A percentile compares a stretch with the other conserved stretches of the same genome.
Conservation (phyloP, 2,329 filamentous ascomycete species). For the Pseudogymnoascus pannorum region DNA sequence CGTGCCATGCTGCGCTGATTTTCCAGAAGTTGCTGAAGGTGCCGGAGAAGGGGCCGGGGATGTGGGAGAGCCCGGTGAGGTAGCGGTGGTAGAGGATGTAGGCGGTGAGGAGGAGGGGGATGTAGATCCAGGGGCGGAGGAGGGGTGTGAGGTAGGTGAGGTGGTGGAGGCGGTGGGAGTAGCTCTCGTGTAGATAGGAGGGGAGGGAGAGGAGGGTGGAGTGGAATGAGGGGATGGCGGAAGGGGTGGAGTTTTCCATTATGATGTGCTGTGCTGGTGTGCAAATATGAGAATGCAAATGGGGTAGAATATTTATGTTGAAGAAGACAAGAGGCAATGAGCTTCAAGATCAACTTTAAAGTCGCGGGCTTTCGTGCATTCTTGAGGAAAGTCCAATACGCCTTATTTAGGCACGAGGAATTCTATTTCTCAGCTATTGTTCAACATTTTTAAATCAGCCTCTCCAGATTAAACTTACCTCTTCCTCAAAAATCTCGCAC, state of each 20-base stretch:
- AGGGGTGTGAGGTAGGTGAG: neutral
- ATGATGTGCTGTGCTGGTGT: neutral
- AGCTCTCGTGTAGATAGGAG: neutral
- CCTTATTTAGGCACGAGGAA: neutral
- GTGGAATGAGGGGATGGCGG: neutral
- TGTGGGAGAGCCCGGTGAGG: constrained; percentile 9
- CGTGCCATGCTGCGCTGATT: constrained; percentile 27
- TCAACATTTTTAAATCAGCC: neutral
- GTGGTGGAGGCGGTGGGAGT: neutral
- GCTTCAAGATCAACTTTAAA: neutral
- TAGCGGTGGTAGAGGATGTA: constrained; percentile 1
- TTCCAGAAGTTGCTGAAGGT: constrained; percentile 37
- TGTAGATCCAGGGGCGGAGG: neutral
- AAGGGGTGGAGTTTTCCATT: neutral
- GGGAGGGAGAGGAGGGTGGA: neutral
- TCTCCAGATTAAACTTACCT: neutral
- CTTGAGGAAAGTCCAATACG: neutral
- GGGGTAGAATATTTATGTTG: neutral
- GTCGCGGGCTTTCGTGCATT: neutral
- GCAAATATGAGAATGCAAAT: neutral
- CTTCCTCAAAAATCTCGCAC: neutral
- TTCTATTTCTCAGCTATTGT: neutral
- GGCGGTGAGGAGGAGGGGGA: neutral
- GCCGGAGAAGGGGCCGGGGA: constrained; percentile 39
- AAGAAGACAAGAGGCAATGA: neutral